Evolutionary conservation across 1,284 basidiomycete species (phyloP), one percentile per base, ranked within the genome.

Genomic region (Ceratobasidium sp.): DNA sequence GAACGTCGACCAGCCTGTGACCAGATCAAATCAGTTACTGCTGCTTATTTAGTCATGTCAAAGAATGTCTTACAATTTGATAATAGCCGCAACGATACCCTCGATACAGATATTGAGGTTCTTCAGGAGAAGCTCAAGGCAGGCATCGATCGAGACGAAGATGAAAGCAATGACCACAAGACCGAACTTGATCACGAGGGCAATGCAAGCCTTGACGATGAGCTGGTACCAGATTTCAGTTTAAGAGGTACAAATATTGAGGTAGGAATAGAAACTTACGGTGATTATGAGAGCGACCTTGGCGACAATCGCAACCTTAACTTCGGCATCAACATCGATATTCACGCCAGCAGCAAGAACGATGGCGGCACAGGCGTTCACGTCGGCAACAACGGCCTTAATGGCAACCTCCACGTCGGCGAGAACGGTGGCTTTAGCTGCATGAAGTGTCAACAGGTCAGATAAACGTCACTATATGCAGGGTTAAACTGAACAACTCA

Each of bases 101-200:
- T 12, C 56, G 12, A 73, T 40, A 57, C 69, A 73, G 7, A 73
- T 23, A 26, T 44, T 33, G 13, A 73, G 56, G 42, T 73, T 62
- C 26, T 33, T 15, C 13, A 73, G 69, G 12, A 54, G 48, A 23
- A 73, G 56, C 2, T 56, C 20, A 42, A 73, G 33, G 23, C 33
- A 33, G 20, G 56, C 69, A 17, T 73, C 69, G 26, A 73, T 44
- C 54, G 61, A 33, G 23, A 57, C 69, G 10, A 46, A 62, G 10
- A 73, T n/a, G 13, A 26, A 20, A 33, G 48, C 9, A 6, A 73
- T 15, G 40, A 54, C 69, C 28, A 42, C 28, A 42, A 73, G 17
- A 3, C 69, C 69, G 40, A 73, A 62, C 69, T 73, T 73, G 69
- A 33, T 7, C 1, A 40, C 46, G 42, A 73, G 6, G 20, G 3